Evolutionary conservation across 768 basidiomycete species (phyloP).

Genomic region (Naematelia aurantialba): DNA sequence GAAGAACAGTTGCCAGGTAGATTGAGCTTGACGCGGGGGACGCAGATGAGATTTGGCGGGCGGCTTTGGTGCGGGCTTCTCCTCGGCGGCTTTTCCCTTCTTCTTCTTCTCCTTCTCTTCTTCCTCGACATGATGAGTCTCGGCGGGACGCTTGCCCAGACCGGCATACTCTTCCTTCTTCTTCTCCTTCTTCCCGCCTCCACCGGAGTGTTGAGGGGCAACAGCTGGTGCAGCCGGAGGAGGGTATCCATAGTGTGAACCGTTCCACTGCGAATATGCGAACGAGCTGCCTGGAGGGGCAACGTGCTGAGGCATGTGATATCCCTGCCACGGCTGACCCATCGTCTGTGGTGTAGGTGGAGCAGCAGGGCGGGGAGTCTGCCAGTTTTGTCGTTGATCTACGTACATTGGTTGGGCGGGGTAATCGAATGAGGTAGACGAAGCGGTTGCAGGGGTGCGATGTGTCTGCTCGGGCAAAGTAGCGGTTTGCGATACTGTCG

Average conservation of each 20-base stretch:
- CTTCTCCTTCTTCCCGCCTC: conserved; percentile 26
- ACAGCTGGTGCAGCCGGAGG: conserved; percentile 8
- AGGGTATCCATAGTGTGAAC: neutral
- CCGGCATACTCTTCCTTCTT: conserved; percentile 10
- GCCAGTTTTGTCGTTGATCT: conserved; percentile 9
- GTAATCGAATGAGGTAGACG: neutral
- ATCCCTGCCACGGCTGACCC: conserved; percentile 10
- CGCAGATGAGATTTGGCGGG: conserved; percentile 69
- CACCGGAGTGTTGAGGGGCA: conserved; percentile 8
- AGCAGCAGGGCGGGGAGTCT: conserved; percentile 11
- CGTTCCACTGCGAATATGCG: neutral
- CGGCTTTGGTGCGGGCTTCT: conserved; percentile 25
- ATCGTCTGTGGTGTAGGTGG: neutral
- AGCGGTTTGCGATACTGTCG: conserved; percentile 1
- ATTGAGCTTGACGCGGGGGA: conserved; percentile 86
- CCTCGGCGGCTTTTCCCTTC: conserved; percentile 30
- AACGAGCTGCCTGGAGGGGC: neutral
- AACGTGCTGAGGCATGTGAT: conserved; percentile 2
- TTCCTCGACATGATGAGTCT: conserved; percentile 23
- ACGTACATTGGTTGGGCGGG: neutral
- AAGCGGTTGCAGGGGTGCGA: conserved; percentile 2
- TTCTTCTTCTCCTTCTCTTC: conserved; percentile 27
- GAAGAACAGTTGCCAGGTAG: conserved; percentile 95
- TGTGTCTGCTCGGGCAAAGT: conserved; percentile 1
- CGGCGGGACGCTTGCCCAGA: conserved; percentile 38